phyloP scores from a whole-genome alignment of 2,329 filamentous ascomycete species.

The Neocucurbitaria cava region DNA sequence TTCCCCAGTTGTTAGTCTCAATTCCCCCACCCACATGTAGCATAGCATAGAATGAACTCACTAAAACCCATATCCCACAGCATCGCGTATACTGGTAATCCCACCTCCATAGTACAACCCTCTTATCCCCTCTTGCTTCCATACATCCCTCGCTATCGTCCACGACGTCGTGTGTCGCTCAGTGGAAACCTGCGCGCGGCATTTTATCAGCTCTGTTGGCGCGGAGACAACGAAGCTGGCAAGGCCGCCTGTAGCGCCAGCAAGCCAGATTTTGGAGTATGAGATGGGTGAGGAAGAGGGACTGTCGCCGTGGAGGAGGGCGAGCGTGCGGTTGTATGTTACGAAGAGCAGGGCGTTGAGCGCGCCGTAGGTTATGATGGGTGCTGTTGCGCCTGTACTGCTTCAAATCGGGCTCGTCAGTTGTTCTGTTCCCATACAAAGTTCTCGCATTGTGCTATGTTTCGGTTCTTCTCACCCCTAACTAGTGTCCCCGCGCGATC shows the following conservation, averaged over 20 bases:
- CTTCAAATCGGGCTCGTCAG: conserved; percentile 10
- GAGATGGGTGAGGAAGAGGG: conserved; percentile 3
- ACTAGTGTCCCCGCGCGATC: conserved; percentile 47
- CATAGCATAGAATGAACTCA: conserved; percentile 46
- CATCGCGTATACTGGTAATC: conserved; percentile 83
- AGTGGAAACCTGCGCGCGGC: conserved; percentile 74
- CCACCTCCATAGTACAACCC: conserved; percentile 83
- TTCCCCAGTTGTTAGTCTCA: conserved; percentile 41
- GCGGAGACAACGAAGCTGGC: conserved; percentile 86
- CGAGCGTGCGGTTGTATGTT: conserved; percentile 85
- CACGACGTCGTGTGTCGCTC: conserved; percentile 59
- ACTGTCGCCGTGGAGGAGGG: conserved; percentile 60
- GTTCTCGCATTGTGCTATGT: too few relatives aligned
- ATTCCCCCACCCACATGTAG: neutral
- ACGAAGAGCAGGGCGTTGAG: conserved; percentile 91
- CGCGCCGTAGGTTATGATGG: conserved; percentile 87
- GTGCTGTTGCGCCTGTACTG: conserved; percentile 75
- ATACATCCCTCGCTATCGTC: conserved; percentile 68
- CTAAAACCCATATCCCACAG: conserved; percentile 96
- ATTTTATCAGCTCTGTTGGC: conserved; percentile 91
- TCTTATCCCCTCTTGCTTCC: conserved; percentile 64
- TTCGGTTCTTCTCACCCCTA: conserved; percentile 35
- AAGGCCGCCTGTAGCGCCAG: conserved; percentile 81
- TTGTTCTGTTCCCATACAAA: too few relatives aligned
- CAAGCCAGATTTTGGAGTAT: conserved; percentile 74